These are phyloP conservation scores for Phialophora macrospora DNA, from an alignment of 2,329 filamentous ascomycete species.

Conservation along the genomic window DNA sequence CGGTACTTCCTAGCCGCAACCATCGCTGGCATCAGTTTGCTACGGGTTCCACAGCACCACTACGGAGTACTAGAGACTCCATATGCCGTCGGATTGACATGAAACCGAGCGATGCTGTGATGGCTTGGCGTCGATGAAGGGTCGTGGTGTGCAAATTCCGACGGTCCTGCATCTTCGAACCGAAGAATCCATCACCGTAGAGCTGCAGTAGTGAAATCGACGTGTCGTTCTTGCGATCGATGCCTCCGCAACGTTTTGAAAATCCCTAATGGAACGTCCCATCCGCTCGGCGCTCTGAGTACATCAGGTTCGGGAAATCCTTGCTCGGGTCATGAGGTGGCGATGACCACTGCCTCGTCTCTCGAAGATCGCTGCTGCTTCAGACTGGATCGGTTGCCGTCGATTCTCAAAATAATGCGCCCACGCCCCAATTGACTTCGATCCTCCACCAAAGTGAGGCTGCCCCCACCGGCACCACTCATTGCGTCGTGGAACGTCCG, in stretches of 20 bases:
- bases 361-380: slow-evolving; percentile 9
- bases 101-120: background rate
- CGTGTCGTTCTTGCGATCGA: background rate
- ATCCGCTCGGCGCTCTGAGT: too few species aligned
- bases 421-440: slow-evolving; percentile 33
- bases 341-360: background rate
- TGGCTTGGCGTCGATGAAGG: background rate
- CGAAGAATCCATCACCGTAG: too few species aligned
- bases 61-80: too few species aligned
- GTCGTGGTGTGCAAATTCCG: background rate
- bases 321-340: background rate
- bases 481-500: slow-evolving; percentile 30
- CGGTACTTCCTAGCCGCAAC: background rate
- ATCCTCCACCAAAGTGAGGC: slow-evolving; percentile 32
- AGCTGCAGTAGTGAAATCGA: background rate
- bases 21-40: background rate
- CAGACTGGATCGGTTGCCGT: background rate
- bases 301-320: background rate
- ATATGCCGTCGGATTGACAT: background rate
- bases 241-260: background rate
- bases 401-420: slow-evolving; percentile 31
- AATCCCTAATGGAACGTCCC: background rate
- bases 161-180: too few species aligned
- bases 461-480: slow-evolving; percentile 13
- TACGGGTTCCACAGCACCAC: too few species aligned